These are phyloP conservation scores for Fusarium caatingaense DNA, from an alignment of 2,329 filamentous ascomycete species.

Conservation along the genomic window DNA sequence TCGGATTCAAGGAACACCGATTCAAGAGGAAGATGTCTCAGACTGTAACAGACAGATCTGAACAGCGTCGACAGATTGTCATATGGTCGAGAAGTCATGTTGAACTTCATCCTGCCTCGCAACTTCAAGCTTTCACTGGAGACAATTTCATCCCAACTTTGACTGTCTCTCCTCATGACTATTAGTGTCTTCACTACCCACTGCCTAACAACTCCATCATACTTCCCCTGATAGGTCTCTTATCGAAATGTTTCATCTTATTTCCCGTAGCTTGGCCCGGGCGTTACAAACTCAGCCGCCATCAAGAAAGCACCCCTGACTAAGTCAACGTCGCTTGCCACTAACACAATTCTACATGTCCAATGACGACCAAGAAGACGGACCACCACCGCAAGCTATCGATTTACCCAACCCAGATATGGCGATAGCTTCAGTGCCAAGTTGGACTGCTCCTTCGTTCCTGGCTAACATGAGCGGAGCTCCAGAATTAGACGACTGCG, in stretches of 20 bases:
- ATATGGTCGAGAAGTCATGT: not conserved
- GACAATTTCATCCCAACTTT: not conserved
- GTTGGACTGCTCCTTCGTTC: not conserved
- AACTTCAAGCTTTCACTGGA: not conserved
- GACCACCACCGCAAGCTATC: conserved; percentile 29
- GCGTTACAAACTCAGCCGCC: conserved; percentile 3
- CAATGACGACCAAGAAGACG: not conserved
- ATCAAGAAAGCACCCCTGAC: not conserved
- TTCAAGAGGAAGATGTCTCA: not conserved
- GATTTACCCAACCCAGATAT: conserved; percentile 28
- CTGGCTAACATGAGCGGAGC: conserved; percentile 5
- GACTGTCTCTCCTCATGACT: not conserved
- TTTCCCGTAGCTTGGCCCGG: conserved; percentile 9
- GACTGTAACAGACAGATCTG: not conserved
- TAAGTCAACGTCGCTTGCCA: conserved; percentile 4
- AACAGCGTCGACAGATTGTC: not conserved
- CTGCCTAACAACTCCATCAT: not conserved
- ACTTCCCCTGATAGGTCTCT: not conserved
- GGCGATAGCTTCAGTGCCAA: conserved; percentile 30
- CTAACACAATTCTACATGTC: conserved; percentile 1
- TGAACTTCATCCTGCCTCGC: not conserved
- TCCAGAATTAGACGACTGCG: conserved; percentile 15
- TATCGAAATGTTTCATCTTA: conserved; percentile 22
- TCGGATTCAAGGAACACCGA: not conserved
- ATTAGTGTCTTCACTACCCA: not conserved